These are phyloP conservation scores for Elsinoe arachidis DNA, from an alignment of 2,329 filamentous ascomycete species.

Conservation along the genomic window DNA sequence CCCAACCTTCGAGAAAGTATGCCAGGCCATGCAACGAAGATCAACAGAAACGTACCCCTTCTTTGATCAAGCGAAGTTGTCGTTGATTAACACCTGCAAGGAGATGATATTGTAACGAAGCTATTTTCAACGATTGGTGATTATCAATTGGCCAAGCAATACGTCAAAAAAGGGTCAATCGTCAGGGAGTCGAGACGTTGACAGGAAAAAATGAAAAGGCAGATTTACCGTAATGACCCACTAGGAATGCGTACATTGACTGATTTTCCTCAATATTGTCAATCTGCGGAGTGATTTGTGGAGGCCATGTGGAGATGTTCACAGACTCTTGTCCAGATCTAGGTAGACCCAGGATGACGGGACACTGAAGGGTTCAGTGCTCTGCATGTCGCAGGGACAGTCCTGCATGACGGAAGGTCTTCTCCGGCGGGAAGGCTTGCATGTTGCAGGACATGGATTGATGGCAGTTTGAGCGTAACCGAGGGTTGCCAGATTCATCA, in stretches of 20 bases:
- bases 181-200: neutral
- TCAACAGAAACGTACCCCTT: neutral
- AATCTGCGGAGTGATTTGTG: slow-evolving; percentile 1
- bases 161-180: neutral
- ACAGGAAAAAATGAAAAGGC: neutral
- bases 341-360: slow-evolving; percentile 1
- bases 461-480: neutral
- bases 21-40: neutral
- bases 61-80: neutral
- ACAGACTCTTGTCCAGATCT: slow-evolving; percentile 3
- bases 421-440: slow-evolving; percentile 11
- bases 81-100: neutral
- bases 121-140: slow-evolving; percentile 6
- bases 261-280: slow-evolving; percentile 7
- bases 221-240: slow-evolving; percentile 9
- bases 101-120: slow-evolving; percentile 7
- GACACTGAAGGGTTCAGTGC: slow-evolving; percentile 1
- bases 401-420: neutral
- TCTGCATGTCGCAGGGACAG: slow-evolving; percentile 7
- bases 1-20: neutral
- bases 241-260: slow-evolving; percentile 8
- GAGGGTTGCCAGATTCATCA: neutral
- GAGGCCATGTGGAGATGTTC: neutral
- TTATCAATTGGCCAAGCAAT: slow-evolving; percentile 7
- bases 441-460: neutral